These are phyloP conservation scores for Tilletia horrida DNA, from an alignment of 1,284 basidiomycete genomes.

Conservation along the genomic window DNA sequence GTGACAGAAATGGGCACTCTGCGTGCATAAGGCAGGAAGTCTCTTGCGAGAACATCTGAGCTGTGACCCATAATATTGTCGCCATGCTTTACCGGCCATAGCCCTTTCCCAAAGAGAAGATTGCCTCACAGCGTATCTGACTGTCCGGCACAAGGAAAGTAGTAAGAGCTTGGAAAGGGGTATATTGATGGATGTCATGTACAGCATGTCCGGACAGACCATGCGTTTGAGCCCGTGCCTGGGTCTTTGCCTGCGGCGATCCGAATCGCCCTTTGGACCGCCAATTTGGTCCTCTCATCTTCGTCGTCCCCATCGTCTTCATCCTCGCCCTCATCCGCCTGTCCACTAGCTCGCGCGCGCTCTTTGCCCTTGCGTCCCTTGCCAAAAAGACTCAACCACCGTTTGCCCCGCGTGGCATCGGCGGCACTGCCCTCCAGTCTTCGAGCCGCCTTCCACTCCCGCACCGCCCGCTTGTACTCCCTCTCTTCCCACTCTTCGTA, in stretches of 20 bases:
- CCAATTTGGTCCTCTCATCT: not conserved
- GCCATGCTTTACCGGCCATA: no score
- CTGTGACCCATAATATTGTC: no score
- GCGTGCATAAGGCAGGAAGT: no score
- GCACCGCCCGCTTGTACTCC: slow-evolving; percentile 12
- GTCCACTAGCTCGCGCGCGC: not conserved
- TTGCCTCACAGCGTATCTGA: no score
- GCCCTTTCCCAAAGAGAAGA: no score
- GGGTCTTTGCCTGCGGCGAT: slow-evolving; percentile 11
- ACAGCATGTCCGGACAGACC: not conserved
- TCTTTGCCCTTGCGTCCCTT: not conserved
- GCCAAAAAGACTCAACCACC: not conserved
- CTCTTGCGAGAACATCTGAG: no score
- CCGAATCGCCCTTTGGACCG: slow-evolving; percentile 14
- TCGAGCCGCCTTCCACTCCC: slow-evolving; percentile 8
- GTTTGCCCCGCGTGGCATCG: not conserved
- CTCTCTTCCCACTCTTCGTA: slow-evolving; percentile 21
- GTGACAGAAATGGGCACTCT: no score
- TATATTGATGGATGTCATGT: no score
- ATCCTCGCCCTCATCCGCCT: not conserved
- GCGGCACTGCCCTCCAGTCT: not conserved
- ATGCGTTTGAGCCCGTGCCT: not conserved
- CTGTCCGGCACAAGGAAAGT: no score
- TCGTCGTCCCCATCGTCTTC: not conserved
- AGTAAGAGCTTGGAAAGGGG: no score